Conservation (phyloP, 1,139 yeast genomes). For the Protomyces lactucae-debilis region DNA sequence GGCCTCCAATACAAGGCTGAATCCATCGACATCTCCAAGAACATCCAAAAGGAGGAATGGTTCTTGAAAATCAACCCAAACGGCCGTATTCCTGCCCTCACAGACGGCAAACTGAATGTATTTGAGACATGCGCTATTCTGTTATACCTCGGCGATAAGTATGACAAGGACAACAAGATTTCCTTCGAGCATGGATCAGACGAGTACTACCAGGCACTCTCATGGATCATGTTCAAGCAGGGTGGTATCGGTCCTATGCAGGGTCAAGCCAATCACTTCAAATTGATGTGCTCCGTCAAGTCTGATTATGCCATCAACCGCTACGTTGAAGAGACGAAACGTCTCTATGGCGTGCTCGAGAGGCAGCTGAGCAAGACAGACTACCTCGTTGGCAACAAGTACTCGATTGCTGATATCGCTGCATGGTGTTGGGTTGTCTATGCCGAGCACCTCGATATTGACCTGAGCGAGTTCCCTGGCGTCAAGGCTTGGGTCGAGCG, state of each 20-base stretch:
- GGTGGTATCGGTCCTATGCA: conserved; percentile 60
- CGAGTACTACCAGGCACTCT: conserved; percentile 36
- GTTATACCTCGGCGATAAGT: conserved; percentile 52
- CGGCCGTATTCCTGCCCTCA: conserved; percentile 59
- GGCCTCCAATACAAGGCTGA: conserved; percentile 47
- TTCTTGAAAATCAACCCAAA: conserved; percentile 47
- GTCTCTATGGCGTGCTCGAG: conserved; percentile 54
- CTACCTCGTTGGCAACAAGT: conserved; percentile 54
- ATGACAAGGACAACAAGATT: conserved; percentile 50
- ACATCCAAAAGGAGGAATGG: conserved; percentile 49
- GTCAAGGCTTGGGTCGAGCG: conserved; percentile 9
- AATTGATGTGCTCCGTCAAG: conserved; percentile 38
- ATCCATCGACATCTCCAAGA: conserved; percentile 43
- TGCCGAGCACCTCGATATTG: conserved; percentile 6
- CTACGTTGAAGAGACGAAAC: conserved; percentile 49
- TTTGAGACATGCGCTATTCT: conserved; percentile 59
- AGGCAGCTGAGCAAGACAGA: conserved; percentile 47
- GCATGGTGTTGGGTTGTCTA: conserved; percentile 42
- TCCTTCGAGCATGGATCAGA: conserved; percentile 46
- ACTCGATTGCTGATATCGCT: conserved; percentile 53
- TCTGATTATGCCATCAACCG: conserved; percentile 51
- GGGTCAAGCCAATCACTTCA: conserved; percentile 50
- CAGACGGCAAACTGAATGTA: conserved; percentile 43
- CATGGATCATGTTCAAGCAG: conserved; percentile 53
- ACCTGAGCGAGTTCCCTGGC: conserved; percentile 12